A percentile compares a stretch with the other conserved stretches of the same genome.
Evolutionary conservation across 2,329 filamentous ascomycete genomes (phyloP).

Genomic region (Fragosphaeria purpurea): DNA sequence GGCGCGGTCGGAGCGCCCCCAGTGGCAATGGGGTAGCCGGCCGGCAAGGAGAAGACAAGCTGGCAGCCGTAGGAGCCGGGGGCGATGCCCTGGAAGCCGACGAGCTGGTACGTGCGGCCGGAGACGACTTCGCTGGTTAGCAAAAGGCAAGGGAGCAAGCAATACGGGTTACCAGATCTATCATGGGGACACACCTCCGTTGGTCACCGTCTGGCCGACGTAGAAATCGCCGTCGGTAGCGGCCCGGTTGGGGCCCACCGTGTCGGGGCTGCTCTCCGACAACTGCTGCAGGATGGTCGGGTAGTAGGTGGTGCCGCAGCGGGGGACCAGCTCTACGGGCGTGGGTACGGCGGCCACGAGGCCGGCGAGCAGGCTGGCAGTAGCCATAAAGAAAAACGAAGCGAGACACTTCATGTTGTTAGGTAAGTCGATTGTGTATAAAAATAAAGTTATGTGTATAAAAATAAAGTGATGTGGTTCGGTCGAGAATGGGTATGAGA

Average conservation of each 20-base stretch:
- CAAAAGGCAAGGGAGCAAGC: background rate
- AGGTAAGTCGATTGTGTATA: background rate
- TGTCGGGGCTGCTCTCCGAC: conserved; percentile 4
- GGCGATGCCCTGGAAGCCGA: conserved; percentile 6
- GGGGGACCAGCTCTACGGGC: conserved; percentile 4
- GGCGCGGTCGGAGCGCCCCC: background rate
- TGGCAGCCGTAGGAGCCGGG: conserved; percentile 8
- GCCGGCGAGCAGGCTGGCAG: background rate
- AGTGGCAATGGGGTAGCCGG: conserved; percentile 2
- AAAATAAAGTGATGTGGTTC: background rate
- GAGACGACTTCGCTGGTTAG: background rate
- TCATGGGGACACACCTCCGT: background rate
- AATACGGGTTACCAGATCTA: background rate
- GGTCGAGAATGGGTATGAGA: too few species aligned
- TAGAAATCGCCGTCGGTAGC: conserved; percentile 3
- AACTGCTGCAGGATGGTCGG: conserved; percentile 10
- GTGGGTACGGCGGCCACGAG: conserved; percentile 4
- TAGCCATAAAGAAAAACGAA: background rate
- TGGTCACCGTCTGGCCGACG: conserved; percentile 2
- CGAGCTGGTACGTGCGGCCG: conserved; percentile 10
- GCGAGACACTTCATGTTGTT: conserved; percentile 5
- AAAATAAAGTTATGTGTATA: background rate
- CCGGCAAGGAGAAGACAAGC: conserved; percentile 4
- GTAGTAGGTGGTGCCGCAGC: conserved; percentile 9
- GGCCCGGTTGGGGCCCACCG: conserved; percentile 5